phyloP scores from a whole-genome alignment of 2,329 filamentous ascomycete genomes.

The Dothiorella sarmentorum region DNA sequence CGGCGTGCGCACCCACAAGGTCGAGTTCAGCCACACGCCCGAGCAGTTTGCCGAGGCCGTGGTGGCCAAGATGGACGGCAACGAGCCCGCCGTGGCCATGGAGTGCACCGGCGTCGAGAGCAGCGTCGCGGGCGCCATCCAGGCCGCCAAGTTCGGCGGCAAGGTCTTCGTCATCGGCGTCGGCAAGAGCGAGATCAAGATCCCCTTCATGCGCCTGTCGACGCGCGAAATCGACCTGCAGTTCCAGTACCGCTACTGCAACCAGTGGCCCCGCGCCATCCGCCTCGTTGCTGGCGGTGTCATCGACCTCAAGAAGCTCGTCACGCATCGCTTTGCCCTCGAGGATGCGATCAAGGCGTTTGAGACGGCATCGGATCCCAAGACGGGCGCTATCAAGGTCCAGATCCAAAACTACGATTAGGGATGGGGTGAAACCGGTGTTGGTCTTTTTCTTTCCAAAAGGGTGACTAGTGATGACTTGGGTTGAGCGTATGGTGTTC shows the following conservation, averaged over 20 bases:
- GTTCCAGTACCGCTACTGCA: constrained; percentile 94
- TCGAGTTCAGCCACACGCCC: constrained; percentile 58
- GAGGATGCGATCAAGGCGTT: constrained; percentile 90
- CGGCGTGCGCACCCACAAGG: constrained; percentile 74
- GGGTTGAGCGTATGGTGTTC: no score
- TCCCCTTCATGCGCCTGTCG: constrained; percentile 91
- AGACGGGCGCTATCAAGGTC: constrained; percentile 96
- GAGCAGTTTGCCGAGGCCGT: constrained; percentile 70
- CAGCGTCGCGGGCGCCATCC: constrained; percentile 80
- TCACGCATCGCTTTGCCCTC: constrained; percentile 81
- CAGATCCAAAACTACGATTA: constrained; percentile 66
- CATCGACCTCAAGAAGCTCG: constrained; percentile 74
- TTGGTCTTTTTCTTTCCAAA: no score
- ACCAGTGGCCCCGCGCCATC: constrained; percentile 94
- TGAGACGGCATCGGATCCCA: constrained; percentile 79
- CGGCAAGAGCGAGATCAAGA: constrained; percentile 89
- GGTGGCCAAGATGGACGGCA: constrained; percentile 67
- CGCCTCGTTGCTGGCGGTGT: constrained; percentile 80
- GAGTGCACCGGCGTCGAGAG: constrained; percentile 96
- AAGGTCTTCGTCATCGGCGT: constrained; percentile 97
- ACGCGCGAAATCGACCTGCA: constrained; percentile 91
- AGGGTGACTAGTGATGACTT: no score
- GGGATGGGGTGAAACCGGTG: background rate
- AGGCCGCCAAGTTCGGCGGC: constrained; percentile 88
- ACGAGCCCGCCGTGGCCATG: constrained; percentile 77